Evolutionary conservation across 768 basidiomycete species (phyloP).

Genomic region (Pulveroboletus sp.): DNA sequence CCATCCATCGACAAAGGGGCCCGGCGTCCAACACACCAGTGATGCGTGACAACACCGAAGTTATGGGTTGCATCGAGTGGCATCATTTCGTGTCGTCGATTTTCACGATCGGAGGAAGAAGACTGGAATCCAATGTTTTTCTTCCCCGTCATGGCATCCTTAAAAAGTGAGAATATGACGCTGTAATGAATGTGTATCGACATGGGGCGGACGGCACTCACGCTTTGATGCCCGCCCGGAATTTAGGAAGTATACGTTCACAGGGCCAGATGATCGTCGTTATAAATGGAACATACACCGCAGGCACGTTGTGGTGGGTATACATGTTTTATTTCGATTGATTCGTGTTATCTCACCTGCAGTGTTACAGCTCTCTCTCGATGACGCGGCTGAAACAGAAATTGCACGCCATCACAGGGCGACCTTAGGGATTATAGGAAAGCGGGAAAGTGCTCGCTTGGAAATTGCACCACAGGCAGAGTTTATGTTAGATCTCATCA

Average conservation of each 20-base stretch:
- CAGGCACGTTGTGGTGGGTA: constrained; percentile 11
- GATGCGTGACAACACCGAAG: constrained; percentile 20
- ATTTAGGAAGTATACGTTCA: constrained; percentile 26
- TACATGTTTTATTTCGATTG: neutral
- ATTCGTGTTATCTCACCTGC: neutral
- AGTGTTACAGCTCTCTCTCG: constrained; percentile 12
- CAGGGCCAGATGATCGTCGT: constrained; percentile 27
- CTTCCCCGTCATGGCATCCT: constrained; percentile 16
- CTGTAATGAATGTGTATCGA: too few relatives aligned
- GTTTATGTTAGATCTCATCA: constrained; percentile 22
- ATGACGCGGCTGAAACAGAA: constrained; percentile 13
- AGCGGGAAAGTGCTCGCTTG: constrained; percentile 14
- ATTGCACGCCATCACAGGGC: constrained; percentile 21
- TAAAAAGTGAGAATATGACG: constrained; percentile 9
- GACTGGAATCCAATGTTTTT: constrained; percentile 23
- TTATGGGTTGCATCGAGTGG: constrained; percentile 33
- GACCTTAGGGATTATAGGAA: constrained; percentile 24
- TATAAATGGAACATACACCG: constrained; percentile 30
- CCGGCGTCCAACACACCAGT: neutral
- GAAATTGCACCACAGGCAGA: constrained; percentile 21
- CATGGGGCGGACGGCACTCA: neutral
- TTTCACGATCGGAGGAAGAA: constrained; percentile 26
- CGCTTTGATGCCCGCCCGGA: neutral
- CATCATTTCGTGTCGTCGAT: constrained; percentile 25
- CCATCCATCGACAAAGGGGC: constrained; percentile 11